Conservation (phyloP, 2,329 filamentous ascomycete species). For the Botrytis tulipae region DNA sequence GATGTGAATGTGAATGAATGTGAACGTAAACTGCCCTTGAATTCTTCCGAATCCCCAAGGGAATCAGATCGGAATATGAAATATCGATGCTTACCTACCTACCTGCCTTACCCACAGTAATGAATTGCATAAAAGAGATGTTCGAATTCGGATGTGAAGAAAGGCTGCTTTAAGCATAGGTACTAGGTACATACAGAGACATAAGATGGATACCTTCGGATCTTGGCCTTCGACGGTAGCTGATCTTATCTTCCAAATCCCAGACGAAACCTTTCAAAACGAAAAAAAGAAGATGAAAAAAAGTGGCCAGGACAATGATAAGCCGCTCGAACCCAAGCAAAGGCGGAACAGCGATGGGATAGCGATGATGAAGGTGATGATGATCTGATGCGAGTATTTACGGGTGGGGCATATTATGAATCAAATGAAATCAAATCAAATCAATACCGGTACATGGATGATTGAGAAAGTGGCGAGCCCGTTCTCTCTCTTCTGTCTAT, state of each 20-base stretch:
- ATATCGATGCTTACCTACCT: not conserved
- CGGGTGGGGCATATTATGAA: not conserved
- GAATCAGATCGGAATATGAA: not conserved
- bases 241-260: not conserved
- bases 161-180: not conserved
- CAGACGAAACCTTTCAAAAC: not conserved
- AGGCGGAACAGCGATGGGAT: not conserved
- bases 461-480: not conserved
- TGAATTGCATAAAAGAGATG: not conserved
- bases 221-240: not conserved
- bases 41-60: not conserved
- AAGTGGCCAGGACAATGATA: constrained; percentile 2
- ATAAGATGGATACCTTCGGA: not conserved
- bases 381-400: constrained; percentile 8
- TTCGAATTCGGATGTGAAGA: not conserved
- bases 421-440: too few relatives aligned
- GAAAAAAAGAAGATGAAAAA: not conserved
- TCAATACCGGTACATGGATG: not conserved
- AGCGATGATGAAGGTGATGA: not conserved
- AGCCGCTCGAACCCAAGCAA: not conserved
- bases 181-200: too few relatives aligned
- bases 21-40: not conserved
- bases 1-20: not conserved
- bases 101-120: not conserved
- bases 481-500: not conserved